Conservation (phyloP, 768 basidiomycete genomes). For the Termitomyces sp. region DNA sequence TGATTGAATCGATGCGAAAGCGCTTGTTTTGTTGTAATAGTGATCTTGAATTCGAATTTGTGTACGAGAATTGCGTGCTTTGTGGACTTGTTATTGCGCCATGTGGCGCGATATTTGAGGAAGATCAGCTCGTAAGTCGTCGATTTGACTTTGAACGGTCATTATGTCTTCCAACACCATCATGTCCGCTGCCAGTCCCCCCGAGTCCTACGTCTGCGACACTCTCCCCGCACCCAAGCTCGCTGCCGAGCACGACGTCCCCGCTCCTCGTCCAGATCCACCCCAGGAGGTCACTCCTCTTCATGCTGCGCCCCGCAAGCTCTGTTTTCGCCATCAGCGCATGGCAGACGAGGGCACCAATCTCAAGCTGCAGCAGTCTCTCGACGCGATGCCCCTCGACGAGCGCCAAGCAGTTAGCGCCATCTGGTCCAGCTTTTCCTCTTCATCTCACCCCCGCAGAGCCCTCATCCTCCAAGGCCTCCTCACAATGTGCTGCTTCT, state of each 20-base stretch:
- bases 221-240: conserved; percentile 65
- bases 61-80: conserved; percentile 19
- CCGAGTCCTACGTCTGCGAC: conserved; percentile 59
- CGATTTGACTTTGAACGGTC: no score
- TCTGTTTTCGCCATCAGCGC: conserved; percentile 90
- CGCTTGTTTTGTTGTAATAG: conserved; percentile 5
- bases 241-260: conserved; percentile 22
- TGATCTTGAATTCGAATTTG: conserved; percentile 43
- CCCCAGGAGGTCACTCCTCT: conserved; percentile 15
- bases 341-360: conserved; percentile 97
- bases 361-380: conserved; percentile 87
- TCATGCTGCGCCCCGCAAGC: conserved; percentile 58
- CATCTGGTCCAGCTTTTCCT: conserved; percentile 96
- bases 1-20: no score
- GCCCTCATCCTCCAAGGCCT: conserved; percentile 95
- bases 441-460: conserved; percentile 85
- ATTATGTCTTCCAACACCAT: conserved; percentile 20
- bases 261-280: conserved; percentile 17
- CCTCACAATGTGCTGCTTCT: conserved; percentile 99
- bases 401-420: conserved; percentile 88
- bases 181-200: conserved; percentile 18
- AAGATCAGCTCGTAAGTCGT: no score
- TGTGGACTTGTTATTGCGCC: conserved; percentile 31
- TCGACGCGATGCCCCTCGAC: conserved; percentile 82
- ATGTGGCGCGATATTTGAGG: no score